Percentiles rank a stretch among this genome's conserved stretches.
These are phyloP conservation scores for Trapa incisa DNA, from an alignment of 345 rosid species.

Conservation along the genomic window DNA sequence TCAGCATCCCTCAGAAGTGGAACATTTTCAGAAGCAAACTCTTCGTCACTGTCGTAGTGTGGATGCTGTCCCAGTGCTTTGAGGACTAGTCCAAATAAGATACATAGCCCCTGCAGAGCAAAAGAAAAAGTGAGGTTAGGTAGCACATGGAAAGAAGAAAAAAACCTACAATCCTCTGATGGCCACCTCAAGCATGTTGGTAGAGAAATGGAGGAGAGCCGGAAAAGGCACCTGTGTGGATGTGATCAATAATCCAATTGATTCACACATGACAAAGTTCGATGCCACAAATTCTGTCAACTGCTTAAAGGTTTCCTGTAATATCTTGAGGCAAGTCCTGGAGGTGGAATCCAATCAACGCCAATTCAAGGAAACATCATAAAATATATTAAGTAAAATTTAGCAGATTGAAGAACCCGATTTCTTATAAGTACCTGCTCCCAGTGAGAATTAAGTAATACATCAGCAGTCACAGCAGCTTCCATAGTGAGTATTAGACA, in stretches of 20 bases:
- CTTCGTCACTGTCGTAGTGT: slow-evolving; percentile 70
- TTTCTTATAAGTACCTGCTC: slow-evolving; percentile 37
- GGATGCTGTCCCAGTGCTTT: slow-evolving; percentile 65
- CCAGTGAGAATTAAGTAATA: slow-evolving; percentile 68
- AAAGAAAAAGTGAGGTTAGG: background rate
- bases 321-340: slow-evolving; percentile 92
- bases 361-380: background rate
- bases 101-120: slow-evolving; percentile 42
- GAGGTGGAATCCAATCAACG: slow-evolving; percentile 4
- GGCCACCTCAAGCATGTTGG: background rate
- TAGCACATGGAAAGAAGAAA: background rate
- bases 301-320: slow-evolving; percentile 45
- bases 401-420: background rate
- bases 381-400: background rate
- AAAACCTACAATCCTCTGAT: background rate
- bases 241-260: slow-evolving; percentile 68
- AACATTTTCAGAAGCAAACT: slow-evolving; percentile 37
- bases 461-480: slow-evolving; percentile 64
- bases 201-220: background rate
- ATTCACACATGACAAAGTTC: slow-evolving; percentile 67
- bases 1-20: slow-evolving; percentile 51
- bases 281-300: slow-evolving; percentile 55
- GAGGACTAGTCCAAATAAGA: slow-evolving; percentile 51
- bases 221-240: slow-evolving; percentile 34
- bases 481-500: slow-evolving; percentile 57